These are phyloP conservation scores for Skeletonema potamos DNA, from an alignment of 108 stramenopile species.

Conservation along the genomic window DNA sequence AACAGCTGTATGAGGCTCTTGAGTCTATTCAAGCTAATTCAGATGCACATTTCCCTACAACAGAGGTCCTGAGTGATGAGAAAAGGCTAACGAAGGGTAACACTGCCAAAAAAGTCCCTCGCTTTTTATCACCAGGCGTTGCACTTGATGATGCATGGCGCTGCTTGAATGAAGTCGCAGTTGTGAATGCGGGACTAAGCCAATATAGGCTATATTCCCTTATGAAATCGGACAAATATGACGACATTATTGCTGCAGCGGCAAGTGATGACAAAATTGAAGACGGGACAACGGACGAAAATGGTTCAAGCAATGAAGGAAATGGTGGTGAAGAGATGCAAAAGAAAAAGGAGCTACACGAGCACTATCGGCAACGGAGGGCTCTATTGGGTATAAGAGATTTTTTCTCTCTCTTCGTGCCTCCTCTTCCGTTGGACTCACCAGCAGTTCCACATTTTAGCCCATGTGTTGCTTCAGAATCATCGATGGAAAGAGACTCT, in stretches of 20 bases:
- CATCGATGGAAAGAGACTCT: conserved; percentile 28
- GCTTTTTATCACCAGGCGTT: conserved; percentile 31
- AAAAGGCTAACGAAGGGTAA: conserved; percentile 3
- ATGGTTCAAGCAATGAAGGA: conserved; percentile 12
- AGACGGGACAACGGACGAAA: background rate
- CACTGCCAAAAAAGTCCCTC: conserved; percentile 6
- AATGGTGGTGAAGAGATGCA: conserved; percentile 38
- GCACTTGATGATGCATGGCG: conserved; percentile 80
- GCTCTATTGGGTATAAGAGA: conserved; percentile 59
- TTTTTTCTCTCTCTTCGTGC: conserved; percentile 70
- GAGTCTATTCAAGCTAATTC: conserved; percentile 56
- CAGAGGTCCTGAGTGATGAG: conserved; percentile 35
- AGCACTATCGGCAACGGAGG: conserved; percentile 11
- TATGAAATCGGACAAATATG: conserved; percentile 1
- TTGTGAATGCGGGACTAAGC: conserved; percentile 8
- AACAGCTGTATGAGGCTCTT: conserved; percentile 58
- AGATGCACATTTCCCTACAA: conserved; percentile 41
- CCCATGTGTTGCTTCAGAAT: conserved; percentile 11
- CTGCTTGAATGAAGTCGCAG: conserved; percentile 47
- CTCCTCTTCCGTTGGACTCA: conserved; percentile 19
- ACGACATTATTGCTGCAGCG: conserved; percentile 36
- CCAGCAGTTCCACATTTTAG: conserved; percentile 7
- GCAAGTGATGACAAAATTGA: background rate
- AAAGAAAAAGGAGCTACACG: background rate
- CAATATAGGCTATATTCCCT: conserved; percentile 10